These are phyloP conservation scores for Fusarium mundagurra DNA, from an alignment of 2,329 filamentous ascomycete genomes.

Conservation along the genomic window DNA sequence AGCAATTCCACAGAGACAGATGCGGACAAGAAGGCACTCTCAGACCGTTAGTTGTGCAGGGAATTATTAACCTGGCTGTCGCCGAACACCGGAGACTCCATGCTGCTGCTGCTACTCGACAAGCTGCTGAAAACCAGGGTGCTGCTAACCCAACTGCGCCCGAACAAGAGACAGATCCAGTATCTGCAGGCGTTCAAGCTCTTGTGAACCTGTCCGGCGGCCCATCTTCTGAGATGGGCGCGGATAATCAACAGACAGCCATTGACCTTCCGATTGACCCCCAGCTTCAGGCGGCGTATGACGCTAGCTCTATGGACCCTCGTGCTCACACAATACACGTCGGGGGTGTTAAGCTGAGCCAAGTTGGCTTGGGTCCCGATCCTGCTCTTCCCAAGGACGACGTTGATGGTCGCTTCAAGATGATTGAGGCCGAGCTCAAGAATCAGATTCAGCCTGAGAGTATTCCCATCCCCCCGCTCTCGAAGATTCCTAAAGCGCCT, in stretches of 20 bases:
- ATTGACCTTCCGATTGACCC: background rate
- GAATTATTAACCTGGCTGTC: background rate
- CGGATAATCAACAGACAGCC: background rate
- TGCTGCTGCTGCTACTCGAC: background rate
- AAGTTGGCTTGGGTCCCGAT: background rate
- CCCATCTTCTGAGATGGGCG: background rate
- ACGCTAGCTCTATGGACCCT: background rate
- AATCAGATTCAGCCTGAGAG: conserved; percentile 35
- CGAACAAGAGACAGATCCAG: background rate
- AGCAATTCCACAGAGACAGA: background rate
- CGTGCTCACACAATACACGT: background rate
- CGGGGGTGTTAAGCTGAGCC: background rate
- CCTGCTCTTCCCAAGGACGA: conserved; percentile 11
- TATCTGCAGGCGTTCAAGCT: background rate
- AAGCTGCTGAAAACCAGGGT: background rate
- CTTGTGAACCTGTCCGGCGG: background rate
- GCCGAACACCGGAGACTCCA: background rate
- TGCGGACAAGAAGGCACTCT: background rate
- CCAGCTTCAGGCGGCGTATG: background rate
- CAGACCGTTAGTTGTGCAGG: background rate
- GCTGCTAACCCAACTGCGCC: background rate
- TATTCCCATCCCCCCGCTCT: conserved; percentile 44
- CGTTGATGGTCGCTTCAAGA: conserved; percentile 18
- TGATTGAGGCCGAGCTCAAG: conserved; percentile 37
- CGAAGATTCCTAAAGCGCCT: conserved; percentile 34